Evolutionary conservation across 176 grass and related monocot species (phyloP).

Genomic region (Areca catechu): DNA sequence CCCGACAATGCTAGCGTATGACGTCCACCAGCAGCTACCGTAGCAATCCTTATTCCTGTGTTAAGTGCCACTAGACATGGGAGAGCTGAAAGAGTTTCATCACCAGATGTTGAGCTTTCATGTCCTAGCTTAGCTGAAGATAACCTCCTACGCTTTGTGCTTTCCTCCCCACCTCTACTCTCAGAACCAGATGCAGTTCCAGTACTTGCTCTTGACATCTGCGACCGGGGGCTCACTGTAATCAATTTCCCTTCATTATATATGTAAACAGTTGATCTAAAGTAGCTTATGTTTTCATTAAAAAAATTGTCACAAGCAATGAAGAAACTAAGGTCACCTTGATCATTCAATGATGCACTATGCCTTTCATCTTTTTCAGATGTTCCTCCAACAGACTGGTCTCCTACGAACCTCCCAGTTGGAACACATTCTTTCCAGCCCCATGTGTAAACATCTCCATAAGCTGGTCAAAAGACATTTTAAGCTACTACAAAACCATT

Average conservation of each 20-base stretch:
- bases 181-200: constrained; percentile 57
- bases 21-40: constrained; percentile 93
- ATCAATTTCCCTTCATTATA: constrained; percentile 45
- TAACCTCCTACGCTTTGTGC: constrained; percentile 66
- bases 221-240: constrained; percentile 90
- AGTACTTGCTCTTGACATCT: constrained; percentile 48
- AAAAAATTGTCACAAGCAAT: constrained; percentile 3
- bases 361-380: constrained; percentile 74
- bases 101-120: constrained; percentile 79
- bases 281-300: constrained; percentile 32
- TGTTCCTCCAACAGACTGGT: constrained; percentile 41
- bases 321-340: constrained; percentile 45
- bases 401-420: constrained; percentile 53
- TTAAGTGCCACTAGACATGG: constrained; percentile 87
- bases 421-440: constrained; percentile 99
- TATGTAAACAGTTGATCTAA: constrained; percentile 32
- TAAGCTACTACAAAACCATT: constrained; percentile 14
- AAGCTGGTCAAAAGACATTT: constrained; percentile 40
- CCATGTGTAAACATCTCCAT: constrained; percentile 92
- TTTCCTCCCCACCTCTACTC: constrained; percentile 73
- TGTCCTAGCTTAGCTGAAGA: constrained; percentile 71
- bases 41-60: constrained; percentile 56
- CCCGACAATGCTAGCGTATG: constrained; percentile 96
- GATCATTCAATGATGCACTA: constrained; percentile 28
- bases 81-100: constrained; percentile 81